Evolutionary conservation across 139 green algal genomes (phyloP), one percentile per base, ranked within the genome.

Genomic region (Dunaliella primolecta): DNA sequence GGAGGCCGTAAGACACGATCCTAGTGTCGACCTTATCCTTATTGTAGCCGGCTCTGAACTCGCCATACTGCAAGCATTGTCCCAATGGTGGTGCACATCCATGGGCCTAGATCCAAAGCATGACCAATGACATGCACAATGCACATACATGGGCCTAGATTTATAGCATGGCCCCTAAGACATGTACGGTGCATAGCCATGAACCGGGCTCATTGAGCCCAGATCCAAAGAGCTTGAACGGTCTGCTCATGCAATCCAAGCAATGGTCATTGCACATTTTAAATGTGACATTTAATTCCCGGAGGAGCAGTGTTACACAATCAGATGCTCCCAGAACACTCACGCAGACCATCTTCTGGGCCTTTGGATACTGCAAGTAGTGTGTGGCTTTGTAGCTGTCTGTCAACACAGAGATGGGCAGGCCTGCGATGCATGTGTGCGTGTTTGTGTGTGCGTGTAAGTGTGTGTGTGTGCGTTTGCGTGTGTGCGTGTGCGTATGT

Each of bases 31-130:
- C 30, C 1, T 83, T 88, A 71, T 98, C 96, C 31, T 92, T 93
- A 33, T 94, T 84, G 75, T 91, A 97, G 0, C 95, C 95, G 0
- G 37, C 36, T 1, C 95, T 89, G 85, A 98, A 98, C 85, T 97
- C 95, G 3, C 93, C 95, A 90, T 98, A 98, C 94, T 97, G 90
- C 84, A 82, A 38, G n/a, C n/a, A n/a, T n/a, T n/a, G n/a, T n/a
- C 21, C 30, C 23, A 15, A 80, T 15, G n/a, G n/a, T n/a, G n/a
- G n/a, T n/a, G n/a, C n/a, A n/a, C n/a, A n/a, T n/a, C n/a, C n/a
- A n/a, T n/a, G n/a, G n/a, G n/a, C n/a, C n/a, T n/a, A n/a, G n/a
- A n/a, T n/a, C n/a, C n/a, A n/a, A n/a, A n/a, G n/a, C n/a, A n/a
- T n/a, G n/a, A n/a, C n/a, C n/a, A n/a, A n/a, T n/a, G n/a, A n/a